Evolutionary conservation across 805 yeast genomes (phyloP), one percentile per base, ranked within the genome.

Genomic region (Wickerhamomyces bisporus): DNA sequence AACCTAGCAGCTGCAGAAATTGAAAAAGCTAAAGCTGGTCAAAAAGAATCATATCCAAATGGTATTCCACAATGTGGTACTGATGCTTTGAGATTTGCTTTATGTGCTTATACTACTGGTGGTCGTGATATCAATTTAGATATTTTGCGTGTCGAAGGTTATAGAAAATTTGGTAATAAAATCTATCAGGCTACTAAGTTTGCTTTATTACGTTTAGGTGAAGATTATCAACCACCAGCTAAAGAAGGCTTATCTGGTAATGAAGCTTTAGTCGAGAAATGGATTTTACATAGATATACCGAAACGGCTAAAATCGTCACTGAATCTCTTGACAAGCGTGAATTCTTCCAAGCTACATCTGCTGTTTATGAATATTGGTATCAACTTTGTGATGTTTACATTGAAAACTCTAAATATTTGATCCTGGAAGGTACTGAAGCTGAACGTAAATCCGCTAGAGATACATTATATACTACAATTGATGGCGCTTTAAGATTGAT

Each of bases 51-150:
- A 11, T 91, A 88, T 73, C 98, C 98, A 49, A 80, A 81, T 52
- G 98, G 98, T 70, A 89, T 91, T 51, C 97, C 98, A 40, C 96
- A 93, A 70, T 93, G 98, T 76, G 98, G 98, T 71, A 89, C 98
- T 35, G 98, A 93, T 66, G 98, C 98, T 32, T 71, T 93, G 69
- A 81, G 98, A 71, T 93, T 93, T 61, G 98, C 98, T 28, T 76
- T 91, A 49, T 93, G 98, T 77, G 96, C 97, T 37, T 93, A 91
- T 73, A 84, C 96, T 37, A 91, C 98, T 34, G 98, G 98, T 69
- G 98, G 97, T 54, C 81, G 98, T 68, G 98, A 93, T 58, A 93
- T 93, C 63, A 93, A 93, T 70, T 74, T 93, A 61, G 97, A 93
- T 61, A 88, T 93, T 53, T 71, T 87, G 62, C 84, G 98, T 69